phyloP scores from a whole-genome alignment of 1,284 basidiomycete species.

The Melampsora larici-populina region DNA sequence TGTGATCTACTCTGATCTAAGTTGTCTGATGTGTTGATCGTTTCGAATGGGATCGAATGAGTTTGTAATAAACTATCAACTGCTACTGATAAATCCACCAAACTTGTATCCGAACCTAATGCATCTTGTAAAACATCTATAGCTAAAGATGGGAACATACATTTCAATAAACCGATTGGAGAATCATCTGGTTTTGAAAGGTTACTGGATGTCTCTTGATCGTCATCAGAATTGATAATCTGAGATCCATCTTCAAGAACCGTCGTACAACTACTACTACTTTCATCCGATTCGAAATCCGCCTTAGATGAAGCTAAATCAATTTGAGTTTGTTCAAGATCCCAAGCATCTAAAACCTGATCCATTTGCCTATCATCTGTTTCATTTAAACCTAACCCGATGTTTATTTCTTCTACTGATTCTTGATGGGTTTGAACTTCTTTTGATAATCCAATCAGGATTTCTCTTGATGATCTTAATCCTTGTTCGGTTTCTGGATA shows the following conservation, averaged over 20 bases:
- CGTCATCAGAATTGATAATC: too few relatives aligned
- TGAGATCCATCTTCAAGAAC: too few relatives aligned
- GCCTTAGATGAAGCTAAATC: neutral
- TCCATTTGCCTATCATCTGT: neutral
- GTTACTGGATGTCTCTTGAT: neutral
- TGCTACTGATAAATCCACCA: neutral
- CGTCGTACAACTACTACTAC: too few relatives aligned
- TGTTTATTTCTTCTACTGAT: neutral
- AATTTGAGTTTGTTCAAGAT: slow-evolving; percentile 3
- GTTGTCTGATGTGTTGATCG: neutral
- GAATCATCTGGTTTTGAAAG: neutral
- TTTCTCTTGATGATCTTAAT: neutral
- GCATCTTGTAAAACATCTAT: neutral
- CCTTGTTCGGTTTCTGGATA: neutral
- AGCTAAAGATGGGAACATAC: neutral
- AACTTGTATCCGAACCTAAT: neutral
- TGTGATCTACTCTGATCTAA: neutral
- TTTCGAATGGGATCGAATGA: neutral
- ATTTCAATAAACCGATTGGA: neutral
- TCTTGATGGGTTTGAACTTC: neutral
- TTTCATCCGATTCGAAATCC: neutral
- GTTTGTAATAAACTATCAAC: neutral
- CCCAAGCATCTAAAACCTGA: neutral
- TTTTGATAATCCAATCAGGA: neutral
- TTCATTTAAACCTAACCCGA: neutral